Evolutionary conservation across 208 protist species (phyloP).

Genomic region (Acanthamoeba lenticulata): DNA sequence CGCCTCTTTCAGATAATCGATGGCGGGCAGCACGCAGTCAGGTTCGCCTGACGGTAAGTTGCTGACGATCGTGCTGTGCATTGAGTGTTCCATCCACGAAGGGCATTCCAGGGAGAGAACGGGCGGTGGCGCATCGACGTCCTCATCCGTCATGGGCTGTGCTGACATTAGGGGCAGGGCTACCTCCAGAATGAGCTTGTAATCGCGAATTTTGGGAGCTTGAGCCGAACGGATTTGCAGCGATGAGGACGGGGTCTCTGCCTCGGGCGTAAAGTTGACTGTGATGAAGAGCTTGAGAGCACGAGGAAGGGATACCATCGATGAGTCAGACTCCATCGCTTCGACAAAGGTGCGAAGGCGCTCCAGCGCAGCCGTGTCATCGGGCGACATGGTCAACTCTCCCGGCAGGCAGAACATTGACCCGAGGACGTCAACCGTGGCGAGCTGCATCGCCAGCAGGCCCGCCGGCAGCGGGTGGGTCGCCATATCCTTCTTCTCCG

Average conservation of each 20-base stretch:
- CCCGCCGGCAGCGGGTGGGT: background rate
- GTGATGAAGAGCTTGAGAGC: background rate
- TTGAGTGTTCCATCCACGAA: background rate
- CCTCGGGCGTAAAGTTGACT: no score
- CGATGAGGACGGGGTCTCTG: no score
- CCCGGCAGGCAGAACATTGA: background rate
- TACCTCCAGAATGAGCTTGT: background rate
- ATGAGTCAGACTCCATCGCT: background rate
- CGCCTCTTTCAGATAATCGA: background rate
- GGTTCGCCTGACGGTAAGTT: background rate
- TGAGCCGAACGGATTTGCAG: no score
- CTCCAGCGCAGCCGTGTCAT: background rate
- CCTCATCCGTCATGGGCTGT: background rate
- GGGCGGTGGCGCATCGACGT: background rate
- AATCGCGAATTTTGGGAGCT: no score
- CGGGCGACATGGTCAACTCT: background rate
- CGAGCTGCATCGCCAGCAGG: background rate
- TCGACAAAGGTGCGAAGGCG: background rate
- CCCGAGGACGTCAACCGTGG: background rate
- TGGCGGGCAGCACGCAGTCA: background rate
- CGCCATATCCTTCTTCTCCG: background rate
- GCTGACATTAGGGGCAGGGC: background rate
- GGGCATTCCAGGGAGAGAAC: background rate
- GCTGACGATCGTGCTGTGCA: background rate
- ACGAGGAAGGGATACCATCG: background rate